Evolutionary conservation across 75 land plant species (phyloP), one percentile per base, ranked within the genome.

Genomic region (Adiantum capillusveneris): DNA sequence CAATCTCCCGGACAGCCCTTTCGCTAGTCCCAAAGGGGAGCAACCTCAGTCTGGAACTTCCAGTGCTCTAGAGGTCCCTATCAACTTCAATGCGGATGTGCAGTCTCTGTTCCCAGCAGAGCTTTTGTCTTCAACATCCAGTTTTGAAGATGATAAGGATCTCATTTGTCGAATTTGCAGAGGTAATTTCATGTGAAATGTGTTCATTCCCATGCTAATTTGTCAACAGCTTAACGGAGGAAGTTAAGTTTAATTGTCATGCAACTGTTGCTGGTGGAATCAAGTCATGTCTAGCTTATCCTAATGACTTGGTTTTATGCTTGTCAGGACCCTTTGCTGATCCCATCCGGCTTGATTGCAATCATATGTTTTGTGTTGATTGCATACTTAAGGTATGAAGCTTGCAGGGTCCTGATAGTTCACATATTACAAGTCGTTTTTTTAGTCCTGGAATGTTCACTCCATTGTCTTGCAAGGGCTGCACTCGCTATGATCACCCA

Each of bases 1-100:
- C 57, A 74, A 81, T 53, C 72, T 84, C 18, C 87, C 91, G 2
- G 87, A 84, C 16, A 84, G 75, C 58, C 87, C 84, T 17, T 87
- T 87, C 62, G 70, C 81, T 21, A 73, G 78, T 44, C 62, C 79
- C 27, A 52, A 64, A 50, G 67, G 68, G 37, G 76, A 63, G 19
- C 30, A 6, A 25, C 51, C 7, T 7, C 39, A 6, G 0, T 59
- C 42, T 53, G 44, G 34, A 44, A 0, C 27, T 31, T 44, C 31
- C 55, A 31, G 34, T 19, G 37, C 20, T 21, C 39, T 31, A 16
- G 31, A 36, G 29, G 63, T 25, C 43, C 39, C 43, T n/a, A 29
- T 22, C 26, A 36, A 24, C 22, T 46, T 46, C 50, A 18, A n/a
- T 21, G 3, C 50, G 50, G 22, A n/a, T 21, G 22, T 46, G 55